Percentiles rank a stretch among this genome's conserved stretches.
phyloP scores from a whole-genome alignment of 2,329 filamentous ascomycete species.

The Rhynchosporium secalis region DNA sequence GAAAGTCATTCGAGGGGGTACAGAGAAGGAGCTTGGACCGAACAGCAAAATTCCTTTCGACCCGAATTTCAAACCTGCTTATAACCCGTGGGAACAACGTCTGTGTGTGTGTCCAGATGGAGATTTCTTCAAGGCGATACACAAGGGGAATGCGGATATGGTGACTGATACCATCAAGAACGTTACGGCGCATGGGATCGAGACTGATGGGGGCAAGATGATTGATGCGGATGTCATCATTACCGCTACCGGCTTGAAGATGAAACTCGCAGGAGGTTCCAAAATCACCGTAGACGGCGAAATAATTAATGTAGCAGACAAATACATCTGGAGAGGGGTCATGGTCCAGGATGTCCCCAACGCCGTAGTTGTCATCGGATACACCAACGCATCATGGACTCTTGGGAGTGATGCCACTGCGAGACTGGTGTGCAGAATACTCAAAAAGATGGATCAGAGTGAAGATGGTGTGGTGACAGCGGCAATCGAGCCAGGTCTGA shows the following conservation, averaged over 20 bases:
- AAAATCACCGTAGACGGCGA: constrained; percentile 55
- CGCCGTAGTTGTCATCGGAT: constrained; percentile 60
- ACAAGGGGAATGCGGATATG: constrained; percentile 47
- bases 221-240: constrained; percentile 67
- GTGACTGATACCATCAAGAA: constrained; percentile 55
- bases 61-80: constrained; percentile 63
- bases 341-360: constrained; percentile 71
- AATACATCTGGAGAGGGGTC: constrained; percentile 61
- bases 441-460: constrained; percentile 36
- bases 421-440: constrained; percentile 31
- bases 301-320: constrained; percentile 48
- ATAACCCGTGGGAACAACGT: constrained; percentile 72
- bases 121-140: constrained; percentile 56
- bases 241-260: constrained; percentile 66
- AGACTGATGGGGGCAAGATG: constrained; percentile 33
- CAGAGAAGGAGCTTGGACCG: constrained; percentile 52
- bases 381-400: constrained; percentile 67
- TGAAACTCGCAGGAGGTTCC: constrained; percentile 57
- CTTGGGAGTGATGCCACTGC: constrained; percentile 55
- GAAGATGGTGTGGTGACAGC: constrained; percentile 28
- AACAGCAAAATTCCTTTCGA: constrained; percentile 50
- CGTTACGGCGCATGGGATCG: constrained; percentile 50
- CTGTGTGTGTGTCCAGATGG: constrained; percentile 65
- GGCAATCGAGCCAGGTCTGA: constrained; percentile 15
- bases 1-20: constrained; percentile 47